Evolutionary conservation across 306 rosid genomes (phyloP).

Genomic region (Lablab purpureus): DNA sequence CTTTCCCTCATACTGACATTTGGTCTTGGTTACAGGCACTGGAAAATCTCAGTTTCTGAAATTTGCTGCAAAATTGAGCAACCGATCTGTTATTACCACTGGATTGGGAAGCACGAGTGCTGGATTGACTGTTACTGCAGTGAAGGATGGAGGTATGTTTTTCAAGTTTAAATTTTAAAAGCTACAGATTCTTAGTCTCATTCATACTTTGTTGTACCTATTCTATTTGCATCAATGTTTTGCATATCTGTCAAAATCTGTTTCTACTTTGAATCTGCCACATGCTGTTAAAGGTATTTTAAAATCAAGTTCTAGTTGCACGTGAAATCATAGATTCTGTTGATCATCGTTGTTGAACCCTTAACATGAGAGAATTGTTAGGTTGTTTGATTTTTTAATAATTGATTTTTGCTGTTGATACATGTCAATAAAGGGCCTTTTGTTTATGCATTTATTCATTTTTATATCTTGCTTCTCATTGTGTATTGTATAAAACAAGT

Average conservation of each 20-base stretch:
- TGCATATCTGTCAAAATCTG: slow-evolving; percentile 30
- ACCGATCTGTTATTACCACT: slow-evolving; percentile 93
- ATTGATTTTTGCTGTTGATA: background rate
- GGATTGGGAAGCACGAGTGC: slow-evolving; percentile 99
- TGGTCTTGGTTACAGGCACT: slow-evolving; percentile 63
- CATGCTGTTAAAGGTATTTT: slow-evolving; percentile 16
- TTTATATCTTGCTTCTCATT: background rate
- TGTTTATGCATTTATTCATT: slow-evolving; percentile 2
- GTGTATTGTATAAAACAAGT: slow-evolving; percentile 1
- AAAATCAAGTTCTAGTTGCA: slow-evolving; percentile 24
- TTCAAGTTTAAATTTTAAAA: slow-evolving; percentile 8
- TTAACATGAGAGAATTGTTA: slow-evolving; percentile 26
- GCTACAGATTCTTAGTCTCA: slow-evolving; percentile 19
- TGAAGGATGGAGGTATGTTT: slow-evolving; percentile 87
- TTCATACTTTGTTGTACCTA: background rate
- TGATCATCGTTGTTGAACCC: slow-evolving; percentile 27
- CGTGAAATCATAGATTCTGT: slow-evolving; percentile 1
- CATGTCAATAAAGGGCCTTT: background rate
- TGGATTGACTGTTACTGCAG: slow-evolving; percentile 96
- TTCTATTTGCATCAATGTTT: slow-evolving; percentile 18
- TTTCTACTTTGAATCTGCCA: slow-evolving; percentile 32
- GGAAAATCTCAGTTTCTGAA: slow-evolving; percentile 97
- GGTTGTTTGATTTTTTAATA: slow-evolving; percentile 1
- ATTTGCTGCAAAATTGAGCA: slow-evolving; percentile 92
- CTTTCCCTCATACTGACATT: slow-evolving; percentile 31